A percentile compares a stretch with the other conserved stretches of the same genome.
Conservation (phyloP, 306 rosid genomes). For the Vigna reflexopilosa region DNA sequence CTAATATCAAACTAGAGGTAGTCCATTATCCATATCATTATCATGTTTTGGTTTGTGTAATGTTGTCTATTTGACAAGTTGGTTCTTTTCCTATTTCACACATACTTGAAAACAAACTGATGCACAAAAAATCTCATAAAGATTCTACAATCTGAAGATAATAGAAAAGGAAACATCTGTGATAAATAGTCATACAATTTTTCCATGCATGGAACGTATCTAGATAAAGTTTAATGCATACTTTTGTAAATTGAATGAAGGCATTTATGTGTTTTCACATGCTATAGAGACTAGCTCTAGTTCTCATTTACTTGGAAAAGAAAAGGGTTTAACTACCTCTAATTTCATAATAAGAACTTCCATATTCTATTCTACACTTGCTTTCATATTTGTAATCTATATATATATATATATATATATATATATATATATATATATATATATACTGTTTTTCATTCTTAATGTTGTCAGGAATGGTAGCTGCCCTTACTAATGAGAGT, state of each 20-base stretch:
- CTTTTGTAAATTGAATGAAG: neutral
- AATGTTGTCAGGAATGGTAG: constrained; percentile 78
- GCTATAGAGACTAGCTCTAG: constrained; percentile 22
- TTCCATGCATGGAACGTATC: neutral
- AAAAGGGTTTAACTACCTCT: neutral
- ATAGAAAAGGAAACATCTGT: constrained; percentile 4
- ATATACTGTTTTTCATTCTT: neutral
- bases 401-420: too few species aligned
- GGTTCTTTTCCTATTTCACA: constrained; percentile 12
- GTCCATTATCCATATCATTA: neutral
- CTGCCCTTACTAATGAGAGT: constrained; percentile 95
- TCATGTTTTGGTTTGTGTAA: constrained; percentile 12
- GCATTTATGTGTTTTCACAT: constrained; percentile 19
- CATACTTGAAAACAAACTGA: neutral
- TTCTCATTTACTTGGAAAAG: constrained; percentile 7
- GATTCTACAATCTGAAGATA: neutral
- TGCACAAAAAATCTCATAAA: neutral
- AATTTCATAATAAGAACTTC: neutral
- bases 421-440: neutral
- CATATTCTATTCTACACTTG: neutral
- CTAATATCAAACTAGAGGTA: neutral
- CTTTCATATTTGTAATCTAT: constrained; percentile 27
- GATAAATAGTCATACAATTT: neutral
- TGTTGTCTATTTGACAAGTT: constrained; percentile 27
- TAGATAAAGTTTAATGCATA: constrained; percentile 19